Percentiles rank a stretch among this genome's conserved stretches.
phyloP scores from a whole-genome alignment of 2,329 filamentous ascomycete genomes.

The Colletotrichum sp. region DNA sequence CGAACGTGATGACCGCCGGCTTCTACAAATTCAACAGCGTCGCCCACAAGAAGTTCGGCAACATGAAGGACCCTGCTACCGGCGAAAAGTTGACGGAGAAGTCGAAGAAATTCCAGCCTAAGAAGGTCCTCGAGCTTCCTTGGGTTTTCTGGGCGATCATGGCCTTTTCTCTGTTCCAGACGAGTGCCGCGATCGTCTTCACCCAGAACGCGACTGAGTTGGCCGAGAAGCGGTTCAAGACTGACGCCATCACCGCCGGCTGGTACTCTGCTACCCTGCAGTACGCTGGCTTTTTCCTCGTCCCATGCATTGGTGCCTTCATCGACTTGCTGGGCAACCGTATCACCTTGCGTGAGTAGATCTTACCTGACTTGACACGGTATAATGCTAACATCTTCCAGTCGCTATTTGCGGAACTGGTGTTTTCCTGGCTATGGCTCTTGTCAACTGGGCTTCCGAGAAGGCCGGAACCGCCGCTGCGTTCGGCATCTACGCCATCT shows the following conservation, averaged over 20 bases:
- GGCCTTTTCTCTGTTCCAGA: constrained; percentile 62
- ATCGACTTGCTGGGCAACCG: constrained; percentile 62
- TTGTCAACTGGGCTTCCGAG: constrained; percentile 56
- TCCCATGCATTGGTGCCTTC: constrained; percentile 60
- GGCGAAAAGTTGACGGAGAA: constrained; percentile 65
- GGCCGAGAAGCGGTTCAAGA: constrained; percentile 62
- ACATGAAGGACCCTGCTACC: constrained; percentile 58
- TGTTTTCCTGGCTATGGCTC: constrained; percentile 51
- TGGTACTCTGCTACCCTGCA: constrained; percentile 65
- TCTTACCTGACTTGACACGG: fast-evolving
- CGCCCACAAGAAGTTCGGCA: constrained; percentile 50
- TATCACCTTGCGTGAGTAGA: constrained; percentile 41
- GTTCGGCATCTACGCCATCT: constrained; percentile 65
- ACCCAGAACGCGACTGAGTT: constrained; percentile 64
- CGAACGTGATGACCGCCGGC: constrained; percentile 55
- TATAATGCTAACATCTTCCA: neutral
- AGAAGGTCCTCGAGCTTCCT: constrained; percentile 60
- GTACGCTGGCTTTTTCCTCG: constrained; percentile 61
- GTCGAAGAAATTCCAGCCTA: constrained; percentile 60
- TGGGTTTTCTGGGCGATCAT: constrained; percentile 65
- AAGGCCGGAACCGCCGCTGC: constrained; percentile 59
- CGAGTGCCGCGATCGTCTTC: constrained; percentile 59
- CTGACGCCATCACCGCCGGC: constrained; percentile 58
- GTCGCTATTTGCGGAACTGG: constrained; percentile 49
- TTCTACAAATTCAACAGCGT: constrained; percentile 63